Evolutionary conservation across 768 basidiomycete genomes (phyloP).

Genomic region (Psilocybe cyanescens): DNA sequence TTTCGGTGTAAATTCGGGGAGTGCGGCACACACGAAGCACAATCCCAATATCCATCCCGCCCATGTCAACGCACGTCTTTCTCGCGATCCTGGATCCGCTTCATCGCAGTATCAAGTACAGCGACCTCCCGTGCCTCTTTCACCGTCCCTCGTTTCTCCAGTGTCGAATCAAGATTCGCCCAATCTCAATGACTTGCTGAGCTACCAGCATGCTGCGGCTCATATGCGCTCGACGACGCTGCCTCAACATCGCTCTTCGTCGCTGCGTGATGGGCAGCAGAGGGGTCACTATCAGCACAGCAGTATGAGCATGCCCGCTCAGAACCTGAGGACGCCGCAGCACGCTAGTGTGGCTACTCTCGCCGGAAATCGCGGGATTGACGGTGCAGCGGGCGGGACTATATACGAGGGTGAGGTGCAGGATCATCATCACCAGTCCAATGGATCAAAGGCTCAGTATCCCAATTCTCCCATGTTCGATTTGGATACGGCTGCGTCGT

Average conservation of each 20-base stretch:
- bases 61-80: conserved; percentile 31
- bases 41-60: conserved; percentile 27
- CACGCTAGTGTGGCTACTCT: conserved; percentile 33
- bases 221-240: conserved; percentile 51
- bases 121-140: conserved; percentile 18
- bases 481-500: conserved; percentile 27
- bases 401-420: conserved; percentile 24
- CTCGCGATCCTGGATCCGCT: conserved; percentile 21
- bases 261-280: conserved; percentile 23
- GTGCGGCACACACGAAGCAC: conserved; percentile 11
- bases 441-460: conserved; percentile 24
- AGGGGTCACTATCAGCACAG: conserved; percentile 50
- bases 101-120: conserved; percentile 14
- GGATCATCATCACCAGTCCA: conserved; percentile 6
- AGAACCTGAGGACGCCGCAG: conserved; percentile 34
- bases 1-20: conserved; percentile 2
- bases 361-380: conserved; percentile 19
- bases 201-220: conserved; percentile 24
- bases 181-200: conserved; percentile 19
- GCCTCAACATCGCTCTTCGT: conserved; percentile 40
- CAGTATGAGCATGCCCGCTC: conserved; percentile 48
- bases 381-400: conserved; percentile 17
- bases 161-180: conserved; percentile 16
- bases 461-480: conserved; percentile 22
- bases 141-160: conserved; percentile 16